Evolutionary conservation across 2,329 filamentous ascomycete genomes (phyloP), one percentile per base, ranked within the genome.

Genomic region (Ophiostoma ips): DNA sequence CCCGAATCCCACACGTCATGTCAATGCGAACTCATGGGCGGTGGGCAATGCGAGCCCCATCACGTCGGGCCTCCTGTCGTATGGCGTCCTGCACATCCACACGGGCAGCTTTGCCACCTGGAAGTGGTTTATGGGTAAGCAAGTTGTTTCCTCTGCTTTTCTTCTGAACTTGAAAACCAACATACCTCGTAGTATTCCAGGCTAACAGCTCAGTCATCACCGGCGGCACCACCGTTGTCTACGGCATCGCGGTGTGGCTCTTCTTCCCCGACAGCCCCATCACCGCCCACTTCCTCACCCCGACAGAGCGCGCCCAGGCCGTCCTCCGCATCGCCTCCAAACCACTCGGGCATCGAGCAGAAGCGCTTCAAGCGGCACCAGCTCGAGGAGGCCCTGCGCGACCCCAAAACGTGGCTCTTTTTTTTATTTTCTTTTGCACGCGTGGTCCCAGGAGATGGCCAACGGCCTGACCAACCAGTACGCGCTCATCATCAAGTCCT

Each of bases 21-120:
- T 59, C 57, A 43, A 58, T 60, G 51, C 62, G n/a, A 61, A 58
- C 63, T 59, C 46, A 61, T 85, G 82, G 82, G 84, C 83, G 62
- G 72, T 68, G 47, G 83, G 81, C 66, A 62, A 61, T 43, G 34
- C 44, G 28, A 64, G 60, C 3, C 65, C 67, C 55, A 67, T 69
- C 44, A 52, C 68, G 5, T 65, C 66, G 4, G 66, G 66, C 3
- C 60, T 60, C 33, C 57, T 69, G 10, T 52, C 66, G 3, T 69
- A 68, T 41, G 66, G 65, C 28, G 67, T 69, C 41, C 63, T 64
- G n/a, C 46, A 19, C 12, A 55, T 57, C 11, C 52, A 61, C 15
- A 50, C 47, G 34, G 38, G 31, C 16, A 33, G 18, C 28, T 50
- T 55, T 18, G 28, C 52, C 2, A 18, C 52, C 16, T 58, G 56